Percentiles rank a stretch among this genome's conserved stretches.
Evolutionary conservation across 495 filamentous ascomycete species (phyloP).

Genomic region (Tuber melanosporum): DNA sequence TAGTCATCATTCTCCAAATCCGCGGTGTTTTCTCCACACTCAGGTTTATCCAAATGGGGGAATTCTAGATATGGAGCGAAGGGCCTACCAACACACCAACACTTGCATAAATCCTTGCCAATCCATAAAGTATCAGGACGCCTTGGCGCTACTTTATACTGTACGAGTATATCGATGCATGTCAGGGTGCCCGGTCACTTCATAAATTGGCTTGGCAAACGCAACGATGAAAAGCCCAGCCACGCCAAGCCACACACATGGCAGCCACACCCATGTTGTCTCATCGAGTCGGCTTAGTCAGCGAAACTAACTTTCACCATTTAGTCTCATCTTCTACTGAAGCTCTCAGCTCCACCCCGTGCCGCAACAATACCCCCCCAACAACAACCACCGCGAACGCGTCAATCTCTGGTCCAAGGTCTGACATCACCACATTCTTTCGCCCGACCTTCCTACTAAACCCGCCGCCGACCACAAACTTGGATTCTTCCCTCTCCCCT

Average conservation of each 20-base stretch:
- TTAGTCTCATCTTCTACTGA: slow-evolving; percentile 15
- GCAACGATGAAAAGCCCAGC: no score
- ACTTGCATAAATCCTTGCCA: background rate
- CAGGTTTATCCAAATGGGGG: background rate
- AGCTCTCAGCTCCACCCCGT: slow-evolving; percentile 22
- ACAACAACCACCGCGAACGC: slow-evolving; percentile 21
- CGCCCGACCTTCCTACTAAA: background rate
- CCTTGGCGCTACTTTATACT: no score
- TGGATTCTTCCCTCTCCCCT: background rate
- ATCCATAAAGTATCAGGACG: no score
- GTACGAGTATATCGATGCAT: no score
- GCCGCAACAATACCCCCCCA: slow-evolving; percentile 14
- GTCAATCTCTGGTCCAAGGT: slow-evolving; percentile 12
- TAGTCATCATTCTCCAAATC: no score
- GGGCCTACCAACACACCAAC: no score
- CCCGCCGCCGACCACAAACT: background rate
- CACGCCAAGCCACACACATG: background rate
- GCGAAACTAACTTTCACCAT: background rate
- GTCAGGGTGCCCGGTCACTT: no score
- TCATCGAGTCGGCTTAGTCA: background rate
- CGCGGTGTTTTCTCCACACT: background rate
- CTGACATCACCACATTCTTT: slow-evolving; percentile 3
- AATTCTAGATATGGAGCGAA: background rate
- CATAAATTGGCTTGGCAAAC: no score
- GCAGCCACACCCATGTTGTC: background rate